Conservation (phyloP, 2,329 filamentous ascomycete species). For the Sclerotinia borealis region DNA sequence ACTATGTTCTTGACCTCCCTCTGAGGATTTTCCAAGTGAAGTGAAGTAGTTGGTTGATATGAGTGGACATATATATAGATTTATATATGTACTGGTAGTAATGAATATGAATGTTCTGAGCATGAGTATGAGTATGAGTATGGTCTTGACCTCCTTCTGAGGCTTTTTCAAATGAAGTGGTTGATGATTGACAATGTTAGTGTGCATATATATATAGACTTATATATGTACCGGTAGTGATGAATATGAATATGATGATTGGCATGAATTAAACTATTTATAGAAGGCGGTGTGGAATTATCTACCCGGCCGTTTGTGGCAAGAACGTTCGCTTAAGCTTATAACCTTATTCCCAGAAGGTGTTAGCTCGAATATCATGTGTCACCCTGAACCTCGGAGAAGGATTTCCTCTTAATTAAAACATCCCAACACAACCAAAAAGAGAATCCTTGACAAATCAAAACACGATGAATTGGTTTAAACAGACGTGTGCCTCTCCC, state of each 20-base stretch:
- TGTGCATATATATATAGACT: neutral
- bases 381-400: conserved; percentile 2
- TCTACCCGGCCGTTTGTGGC: neutral
- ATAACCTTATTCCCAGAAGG: neutral
- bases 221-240: neutral
- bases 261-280: neutral
- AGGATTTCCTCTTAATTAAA: conserved; percentile 2
- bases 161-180: neutral
- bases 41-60: too few relatives aligned
- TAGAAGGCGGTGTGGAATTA: neutral
- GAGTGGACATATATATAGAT: neutral
- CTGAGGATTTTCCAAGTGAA: too few relatives aligned
- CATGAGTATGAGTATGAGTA: too few relatives aligned
- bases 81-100: neutral
- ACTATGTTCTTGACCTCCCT: neutral
- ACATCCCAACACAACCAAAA: conserved; percentile 2
- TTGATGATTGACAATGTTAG: neutral
- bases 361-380: neutral
- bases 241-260: neutral
- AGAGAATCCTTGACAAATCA: neutral
- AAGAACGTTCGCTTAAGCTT: neutral
- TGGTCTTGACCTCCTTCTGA: neutral
- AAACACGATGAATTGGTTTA: conserved; percentile 14
- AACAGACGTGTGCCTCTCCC: conserved; percentile 13
- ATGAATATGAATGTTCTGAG: neutral